A percentile compares a stretch with the other conserved stretches of the same genome.
Conservation (phyloP, 495 filamentous ascomycete genomes). For the Parathielavia hyrcaniae region DNA sequence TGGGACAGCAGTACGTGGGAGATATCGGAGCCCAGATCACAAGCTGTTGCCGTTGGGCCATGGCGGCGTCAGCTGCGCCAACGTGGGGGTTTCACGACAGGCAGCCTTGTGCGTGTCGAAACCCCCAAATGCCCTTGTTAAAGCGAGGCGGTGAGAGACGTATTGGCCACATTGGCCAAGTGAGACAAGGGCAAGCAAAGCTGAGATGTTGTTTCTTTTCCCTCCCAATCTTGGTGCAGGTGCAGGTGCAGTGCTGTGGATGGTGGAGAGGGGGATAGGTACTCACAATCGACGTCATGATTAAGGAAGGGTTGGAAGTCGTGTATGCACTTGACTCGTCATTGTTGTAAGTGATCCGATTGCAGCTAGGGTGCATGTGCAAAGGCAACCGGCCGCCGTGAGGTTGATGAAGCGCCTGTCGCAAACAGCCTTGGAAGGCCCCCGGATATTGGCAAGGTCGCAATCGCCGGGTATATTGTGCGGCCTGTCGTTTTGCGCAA, state of each 20-base stretch:
- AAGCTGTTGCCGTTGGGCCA: constrained; percentile 5
- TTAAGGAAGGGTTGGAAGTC: not conserved
- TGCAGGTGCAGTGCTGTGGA: too few species aligned
- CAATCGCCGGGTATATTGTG: not conserved
- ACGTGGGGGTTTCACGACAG: constrained; percentile 8
- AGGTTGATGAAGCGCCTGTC: not conserved
- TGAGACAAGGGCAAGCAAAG: constrained; percentile 13
- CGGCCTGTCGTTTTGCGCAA: not conserved
- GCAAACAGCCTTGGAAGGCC: not conserved
- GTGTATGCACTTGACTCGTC: constrained; percentile 19
- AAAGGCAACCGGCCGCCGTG: not conserved
- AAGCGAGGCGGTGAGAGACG: constrained; percentile 23
- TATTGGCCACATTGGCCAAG: constrained; percentile 10
- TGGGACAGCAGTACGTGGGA: constrained; percentile 21
- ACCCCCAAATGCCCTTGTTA: not conserved
- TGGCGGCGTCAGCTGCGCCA: constrained; percentile 14
- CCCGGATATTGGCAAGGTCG: too few species aligned
- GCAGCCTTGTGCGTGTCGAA: constrained; percentile 3
- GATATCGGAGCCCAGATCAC: constrained; percentile 4
- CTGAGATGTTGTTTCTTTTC: not conserved
- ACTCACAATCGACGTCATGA: constrained; percentile 47
- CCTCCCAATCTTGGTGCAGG: not conserved
- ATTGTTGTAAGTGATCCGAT: constrained; percentile 4
- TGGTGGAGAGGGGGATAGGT: constrained; percentile 3
- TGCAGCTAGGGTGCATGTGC: not conserved